Evolutionary conservation across 2,329 filamentous ascomycete genomes (phyloP), one percentile per base, ranked within the genome.

Genomic region (Beauveria scarabaeidicola): DNA sequence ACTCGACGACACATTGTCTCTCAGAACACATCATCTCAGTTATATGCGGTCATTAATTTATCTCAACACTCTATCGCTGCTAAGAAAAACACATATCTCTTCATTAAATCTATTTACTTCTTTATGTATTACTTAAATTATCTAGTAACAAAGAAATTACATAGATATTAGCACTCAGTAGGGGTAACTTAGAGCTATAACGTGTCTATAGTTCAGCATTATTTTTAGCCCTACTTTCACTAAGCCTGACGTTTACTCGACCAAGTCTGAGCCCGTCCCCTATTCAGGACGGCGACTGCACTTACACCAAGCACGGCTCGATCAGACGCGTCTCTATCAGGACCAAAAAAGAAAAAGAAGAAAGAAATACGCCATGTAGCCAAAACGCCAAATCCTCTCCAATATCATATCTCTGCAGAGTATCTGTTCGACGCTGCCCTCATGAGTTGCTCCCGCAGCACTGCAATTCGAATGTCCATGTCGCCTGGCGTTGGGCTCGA

Each of bases 21-120:
- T 27, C 44, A 51, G 43, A 25, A 59, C 32, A 27, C 10, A 19
- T 32, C 43, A 38, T 50, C 61, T 5, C 58, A 51, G 56, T 55
- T 23, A 61, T 47, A 59, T 13, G 60, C 63, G 68, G 43, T 59
- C 63, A 9, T 57, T 64, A 25, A 63, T 65, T n/a, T 65, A 68
- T 11, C 68, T 72, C 41, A 60, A 59, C 29, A 56, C 66, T 19
- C 64, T 71, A 62, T 59, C 64, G 13, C 57, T 68, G 15, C 64
- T 74, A n/a, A 7, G 64, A 66, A 21, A 59, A 64, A n/a, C 72
- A 73, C 52, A 71, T 70, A 48, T 63, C 67, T 19, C 66, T n/a
- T n/a, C n/a, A n/a, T n/a, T n/a, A n/a, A n/a, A n/a, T n/a, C n/a
- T n/a, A n/a, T n/a, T n/a, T n/a, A n/a, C n/a, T n/a, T n/a, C n/a